Conservation (phyloP, 2,329 filamentous ascomycete genomes). For the Colletotrichum orchidophilum region DNA sequence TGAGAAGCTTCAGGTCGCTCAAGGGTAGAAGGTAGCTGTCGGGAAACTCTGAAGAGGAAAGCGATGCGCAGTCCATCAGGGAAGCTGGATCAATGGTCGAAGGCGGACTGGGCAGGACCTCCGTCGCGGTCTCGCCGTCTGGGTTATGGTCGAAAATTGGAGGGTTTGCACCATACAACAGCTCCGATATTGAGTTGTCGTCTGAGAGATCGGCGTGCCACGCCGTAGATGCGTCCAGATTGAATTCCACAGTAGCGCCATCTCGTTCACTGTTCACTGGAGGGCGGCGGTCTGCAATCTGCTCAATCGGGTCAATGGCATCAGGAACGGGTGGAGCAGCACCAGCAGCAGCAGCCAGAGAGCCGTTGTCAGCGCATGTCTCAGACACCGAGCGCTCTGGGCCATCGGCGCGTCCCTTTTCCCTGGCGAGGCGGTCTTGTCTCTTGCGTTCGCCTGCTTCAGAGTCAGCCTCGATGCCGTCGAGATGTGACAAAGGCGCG, state of each 20-base stretch:
- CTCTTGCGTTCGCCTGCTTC: conserved; percentile 41
- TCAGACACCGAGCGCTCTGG: background rate
- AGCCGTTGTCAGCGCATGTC: conserved; percentile 3
- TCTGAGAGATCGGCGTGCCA: conserved; percentile 15
- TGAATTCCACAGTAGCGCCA: conserved; percentile 18
- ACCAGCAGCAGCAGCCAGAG: background rate
- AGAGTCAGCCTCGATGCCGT: conserved; percentile 1
- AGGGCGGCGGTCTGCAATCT: conserved; percentile 5
- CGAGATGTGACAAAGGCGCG: background rate
- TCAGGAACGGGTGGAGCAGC: background rate
- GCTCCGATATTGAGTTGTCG: background rate
- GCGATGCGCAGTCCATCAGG: conserved; percentile 1
- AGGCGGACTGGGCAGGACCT: background rate
- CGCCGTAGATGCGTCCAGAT: conserved; percentile 4
- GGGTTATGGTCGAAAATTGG: background rate
- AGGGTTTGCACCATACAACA: background rate
- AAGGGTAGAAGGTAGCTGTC: conserved; percentile 61
- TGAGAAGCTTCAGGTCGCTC: conserved; percentile 58
- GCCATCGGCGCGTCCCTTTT: conserved; percentile 3
- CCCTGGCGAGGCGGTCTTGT: conserved; percentile 28
- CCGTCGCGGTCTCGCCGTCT: background rate
- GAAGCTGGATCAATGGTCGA: conserved; percentile 29
- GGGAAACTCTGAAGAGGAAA: conserved; percentile 42
- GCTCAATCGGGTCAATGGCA: background rate
- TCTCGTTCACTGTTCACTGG: background rate